Base-by-base conservation (phyloP, 23 red algal genomes). In the Gracilaria caudata region DNA sequence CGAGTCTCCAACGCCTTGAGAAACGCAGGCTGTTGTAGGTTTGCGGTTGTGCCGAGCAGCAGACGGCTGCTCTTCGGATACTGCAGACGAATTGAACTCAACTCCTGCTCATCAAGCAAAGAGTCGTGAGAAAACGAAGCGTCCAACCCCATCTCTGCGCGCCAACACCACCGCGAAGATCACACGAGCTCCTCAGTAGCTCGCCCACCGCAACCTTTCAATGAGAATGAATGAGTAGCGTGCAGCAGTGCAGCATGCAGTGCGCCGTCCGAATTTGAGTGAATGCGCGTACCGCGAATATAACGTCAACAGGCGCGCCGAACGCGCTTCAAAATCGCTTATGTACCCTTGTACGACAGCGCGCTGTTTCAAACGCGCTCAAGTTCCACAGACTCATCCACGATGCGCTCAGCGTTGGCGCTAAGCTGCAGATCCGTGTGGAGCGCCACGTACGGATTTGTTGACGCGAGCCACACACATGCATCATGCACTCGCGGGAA, bases 1-100 rank as follows among this genome's bases (percentile, higher is more conserved):
- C 47, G 46, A 2, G 86, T 89, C 45, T 89, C 86, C 41, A 89
- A 70, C 41, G 86, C 86, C 74, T 89, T 89, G 55, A 79, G 74
- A 51, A 89, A 79, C 17, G 64, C 86, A 1, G 71, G 73, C 54
- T 89, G 71, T 30, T 89, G 86, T 21, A 89, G 36, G 55, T 89
- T 89, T 14, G 86, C 74, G 3, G 74, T 89, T 3, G 86, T 89
- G 51, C 86, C 86, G 24, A 89, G 59, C n/a, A 89, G 71, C n/a
- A 89, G 59, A 10, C 82, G 82, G 12, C 56, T 78, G 53, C 56
- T 66, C 86, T 79, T 89, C 21, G 86, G 86, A n/a, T 89, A 89
- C 55, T 89, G 64, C 17, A 86, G 65, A 26, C 82, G 82, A 32
- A 86, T 86, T 5, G 39, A 51, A 10, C 39, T 75, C 6, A 75